Evolutionary conservation across 75 land plant species (phyloP).

Genomic region (Chamaecyparis obtusa): DNA sequence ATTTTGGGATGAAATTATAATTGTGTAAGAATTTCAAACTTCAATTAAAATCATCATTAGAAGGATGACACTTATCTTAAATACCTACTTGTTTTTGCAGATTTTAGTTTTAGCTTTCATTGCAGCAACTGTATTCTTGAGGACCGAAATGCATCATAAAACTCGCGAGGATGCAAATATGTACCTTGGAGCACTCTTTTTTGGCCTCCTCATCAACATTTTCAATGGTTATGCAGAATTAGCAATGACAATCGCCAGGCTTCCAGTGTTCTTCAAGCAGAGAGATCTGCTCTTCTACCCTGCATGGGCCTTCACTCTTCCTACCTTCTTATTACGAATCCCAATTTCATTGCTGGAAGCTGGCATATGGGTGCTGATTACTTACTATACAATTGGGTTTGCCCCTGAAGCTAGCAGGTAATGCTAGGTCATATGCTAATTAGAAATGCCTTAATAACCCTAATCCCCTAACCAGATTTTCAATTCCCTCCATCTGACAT

Average conservation of each 20-base stretch:
- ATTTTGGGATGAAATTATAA: neutral
- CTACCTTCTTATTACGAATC: slow-evolving; percentile 50
- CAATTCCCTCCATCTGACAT: neutral
- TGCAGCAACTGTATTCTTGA: slow-evolving; percentile 59
- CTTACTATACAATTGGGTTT: slow-evolving; percentile 87
- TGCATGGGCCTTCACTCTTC: slow-evolving; percentile 75
- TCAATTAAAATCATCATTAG: neutral
- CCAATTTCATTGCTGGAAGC: slow-evolving; percentile 72
- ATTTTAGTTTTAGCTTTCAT: slow-evolving; percentile 62
- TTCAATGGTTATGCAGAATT: slow-evolving; percentile 94
- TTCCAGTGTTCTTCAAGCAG: slow-evolving; percentile 92
- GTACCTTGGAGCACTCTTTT: slow-evolving; percentile 71
- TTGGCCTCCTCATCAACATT: slow-evolving; percentile 57
- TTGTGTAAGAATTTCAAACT: neutral
- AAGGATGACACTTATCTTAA: neutral
- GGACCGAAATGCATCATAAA: slow-evolving; percentile 53
- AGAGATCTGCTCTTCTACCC: slow-evolving; percentile 86
- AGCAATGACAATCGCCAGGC: slow-evolving; percentile 56
- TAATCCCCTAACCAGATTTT: neutral
- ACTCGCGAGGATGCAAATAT: slow-evolving; percentile 42
- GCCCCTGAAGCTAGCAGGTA: slow-evolving; percentile 77
- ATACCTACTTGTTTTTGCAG: slow-evolving; percentile 19
- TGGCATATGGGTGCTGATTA: slow-evolving; percentile 59
- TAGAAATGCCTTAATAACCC: neutral
- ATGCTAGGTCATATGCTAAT: neutral